Evolutionary conservation across 2,329 filamentous ascomycete genomes (phyloP).

Genomic region (Rhynchosporium graminicola): DNA sequence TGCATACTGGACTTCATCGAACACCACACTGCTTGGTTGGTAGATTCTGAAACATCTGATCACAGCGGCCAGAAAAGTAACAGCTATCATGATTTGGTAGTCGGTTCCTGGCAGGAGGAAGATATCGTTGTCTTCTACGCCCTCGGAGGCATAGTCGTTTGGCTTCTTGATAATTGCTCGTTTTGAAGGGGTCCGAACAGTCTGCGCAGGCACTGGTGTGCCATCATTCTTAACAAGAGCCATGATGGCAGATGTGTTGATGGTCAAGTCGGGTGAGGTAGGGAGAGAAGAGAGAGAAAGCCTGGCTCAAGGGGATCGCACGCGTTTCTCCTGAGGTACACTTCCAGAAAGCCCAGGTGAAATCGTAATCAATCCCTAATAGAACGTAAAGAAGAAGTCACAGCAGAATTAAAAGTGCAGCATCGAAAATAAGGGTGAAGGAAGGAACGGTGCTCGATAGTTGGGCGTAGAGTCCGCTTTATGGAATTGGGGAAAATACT

Average conservation of each 20-base stretch:
- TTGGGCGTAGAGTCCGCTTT: conserved; percentile 18
- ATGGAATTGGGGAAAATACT: conserved; percentile 11
- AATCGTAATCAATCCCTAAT: conserved; percentile 25
- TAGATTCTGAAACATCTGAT: conserved; percentile 95
- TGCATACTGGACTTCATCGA: conserved; percentile 97
- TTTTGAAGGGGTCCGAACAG: conserved; percentile 22
- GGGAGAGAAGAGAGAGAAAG: conserved; percentile 18
- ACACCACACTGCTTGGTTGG: conserved; percentile 93
- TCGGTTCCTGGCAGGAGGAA: conserved; percentile 82
- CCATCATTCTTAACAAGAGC: conserved; percentile 33
- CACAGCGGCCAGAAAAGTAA: conserved; percentile 74
- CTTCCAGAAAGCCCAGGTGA: conserved; percentile 20
- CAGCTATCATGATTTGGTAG: conserved; percentile 71
- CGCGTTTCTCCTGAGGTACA: conserved; percentile 26
- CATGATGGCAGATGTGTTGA: conserved; percentile 31
- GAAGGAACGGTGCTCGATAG: conserved; percentile 20
- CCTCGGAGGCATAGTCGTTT: conserved; percentile 71
- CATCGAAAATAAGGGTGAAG: conserved; percentile 33
- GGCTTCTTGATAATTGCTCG: conserved; percentile 29
- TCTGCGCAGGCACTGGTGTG: conserved; percentile 23
- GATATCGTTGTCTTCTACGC: conserved; percentile 87
- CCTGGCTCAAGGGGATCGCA: conserved; percentile 29
- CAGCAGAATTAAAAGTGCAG: conserved; percentile 34
- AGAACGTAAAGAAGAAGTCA: conserved; percentile 36
- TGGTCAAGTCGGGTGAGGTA: conserved; percentile 11